Base-by-base conservation (phyloP, 495 filamentous ascomycete genomes). In the Tetracladium setigerum region DNA sequence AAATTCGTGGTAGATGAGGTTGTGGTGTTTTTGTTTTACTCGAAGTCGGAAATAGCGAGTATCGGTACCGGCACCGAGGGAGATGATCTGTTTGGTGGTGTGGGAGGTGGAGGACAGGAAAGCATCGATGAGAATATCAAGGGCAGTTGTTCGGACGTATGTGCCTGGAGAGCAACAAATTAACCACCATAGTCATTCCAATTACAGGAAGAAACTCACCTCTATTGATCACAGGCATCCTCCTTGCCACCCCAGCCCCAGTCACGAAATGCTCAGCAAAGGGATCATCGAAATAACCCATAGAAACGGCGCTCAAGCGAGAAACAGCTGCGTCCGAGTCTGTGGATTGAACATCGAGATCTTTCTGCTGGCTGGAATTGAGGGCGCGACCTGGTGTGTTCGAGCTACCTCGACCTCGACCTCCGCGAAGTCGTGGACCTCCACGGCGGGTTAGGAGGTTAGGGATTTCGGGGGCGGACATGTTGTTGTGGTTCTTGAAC, bases 51-150 rank as follows among this genome's bases (percentile, higher is more conserved):
- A 86, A 56, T 77, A 81, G 15, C 92, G 78, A 7, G 92, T 98
- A 57, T 98, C 92, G 6, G 91, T 89, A 14, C 92, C 92, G 17
- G 92, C 92, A 38, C 94, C 92, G 1, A 98, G 78, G 2, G 89
- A 96, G 44, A 97, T 78, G 42, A 98, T 91, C 58, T 98, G 92
- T 58, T 84, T 87, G 39, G 47, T 62, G 37, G 52, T 63, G 41
- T 41, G 40, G 17, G 31, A 43, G 24, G 62, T 66, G 35, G 43
- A 54, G 27, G 46, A 18, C 39, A 97, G 75, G 61, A 96, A 97
- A 30, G 63, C 62, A 19, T 75, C 61, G 47, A 97, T 79, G 18
- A 98, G 78, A 33, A 64, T 67, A 66, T 97, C 90, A 60, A 98
- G 84, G 17, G 88, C 87, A 22, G 77, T 79, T 18, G 91, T 96